These are phyloP conservation scores for Clarireedia monteithiana DNA, from an alignment of 2,329 filamentous ascomycete species.

Conservation along the genomic window DNA sequence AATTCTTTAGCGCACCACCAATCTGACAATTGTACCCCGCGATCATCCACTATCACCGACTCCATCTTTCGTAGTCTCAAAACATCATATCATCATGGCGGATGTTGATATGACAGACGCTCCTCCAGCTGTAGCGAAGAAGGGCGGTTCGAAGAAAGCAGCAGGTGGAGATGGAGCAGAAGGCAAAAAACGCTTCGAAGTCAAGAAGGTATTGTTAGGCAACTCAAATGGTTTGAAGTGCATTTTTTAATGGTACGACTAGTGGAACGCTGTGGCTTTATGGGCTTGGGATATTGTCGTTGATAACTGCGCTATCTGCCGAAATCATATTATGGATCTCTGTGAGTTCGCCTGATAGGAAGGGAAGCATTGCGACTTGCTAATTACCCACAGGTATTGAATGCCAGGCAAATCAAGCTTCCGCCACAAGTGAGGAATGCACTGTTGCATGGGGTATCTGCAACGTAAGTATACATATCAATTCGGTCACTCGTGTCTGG, in stretches of 20 bases:
- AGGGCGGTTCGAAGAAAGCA: constrained; percentile 41
- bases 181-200: constrained; percentile 91
- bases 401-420: constrained; percentile 97
- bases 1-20: too few species aligned
- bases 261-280: constrained; percentile 98
- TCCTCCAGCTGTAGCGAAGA: constrained; percentile 49
- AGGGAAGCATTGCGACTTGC: background rate
- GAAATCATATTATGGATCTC: constrained; percentile 99
- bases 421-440: constrained; percentile 93
- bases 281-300: constrained; percentile 99
- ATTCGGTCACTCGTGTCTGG: background rate
- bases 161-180: constrained; percentile 46
- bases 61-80: background rate
- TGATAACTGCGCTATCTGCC: constrained; percentile 98
- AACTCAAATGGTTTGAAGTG: background rate
- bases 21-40: constrained; percentile 14
- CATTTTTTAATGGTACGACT: constrained; percentile 8
- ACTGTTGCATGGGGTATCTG: constrained; percentile 99
- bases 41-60: constrained; percentile 3
- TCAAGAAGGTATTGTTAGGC: constrained; percentile 73
- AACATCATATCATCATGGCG: constrained; percentile 53
- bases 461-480: constrained; percentile 61
- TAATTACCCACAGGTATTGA: constrained; percentile 64
- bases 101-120: constrained; percentile 97
- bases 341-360: constrained; percentile 47